These are phyloP conservation scores for Citrullus colocynthis DNA, from an alignment of 306 rosid genomes.

Conservation along the genomic window DNA sequence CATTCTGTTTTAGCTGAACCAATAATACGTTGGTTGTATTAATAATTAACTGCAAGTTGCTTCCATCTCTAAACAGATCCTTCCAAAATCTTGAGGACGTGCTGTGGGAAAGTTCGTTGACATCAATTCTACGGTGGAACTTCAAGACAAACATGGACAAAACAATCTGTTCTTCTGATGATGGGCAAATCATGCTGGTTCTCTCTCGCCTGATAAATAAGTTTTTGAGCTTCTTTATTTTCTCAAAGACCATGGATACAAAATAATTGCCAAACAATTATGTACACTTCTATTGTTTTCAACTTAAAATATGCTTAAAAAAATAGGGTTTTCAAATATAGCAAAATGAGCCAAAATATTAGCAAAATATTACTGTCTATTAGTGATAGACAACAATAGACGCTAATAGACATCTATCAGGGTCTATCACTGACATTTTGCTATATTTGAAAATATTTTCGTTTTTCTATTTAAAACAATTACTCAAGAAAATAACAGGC, in stretches of 20 bases:
- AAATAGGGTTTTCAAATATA: no score
- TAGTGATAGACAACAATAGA: no score
- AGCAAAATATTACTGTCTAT: no score
- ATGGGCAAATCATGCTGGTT: conserved; percentile 74
- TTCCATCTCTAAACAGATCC: conserved; percentile 41
- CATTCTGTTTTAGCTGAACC: background rate
- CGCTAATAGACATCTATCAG: no score
- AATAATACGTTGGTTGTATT: conserved; percentile 6
- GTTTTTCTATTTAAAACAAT: no score
- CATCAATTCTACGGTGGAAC: conserved; percentile 67
- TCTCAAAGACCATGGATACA: background rate
- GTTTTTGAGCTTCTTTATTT: background rate
- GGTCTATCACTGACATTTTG: no score
- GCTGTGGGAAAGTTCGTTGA: conserved; percentile 47
- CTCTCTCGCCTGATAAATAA: conserved; percentile 1
- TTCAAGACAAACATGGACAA: conserved; percentile 48
- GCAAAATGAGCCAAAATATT: no score
- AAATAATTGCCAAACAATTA: background rate
- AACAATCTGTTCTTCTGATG: conserved; percentile 53
- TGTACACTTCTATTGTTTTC: background rate
- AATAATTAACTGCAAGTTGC: conserved; percentile 7
- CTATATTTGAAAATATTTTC: no score
- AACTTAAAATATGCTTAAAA: background rate
- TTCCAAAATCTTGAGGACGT: conserved; percentile 54
- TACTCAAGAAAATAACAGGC: background rate